Base-by-base conservation (phyloP, 1,139 yeast genomes). In the Candida buenavistaensis region DNA sequence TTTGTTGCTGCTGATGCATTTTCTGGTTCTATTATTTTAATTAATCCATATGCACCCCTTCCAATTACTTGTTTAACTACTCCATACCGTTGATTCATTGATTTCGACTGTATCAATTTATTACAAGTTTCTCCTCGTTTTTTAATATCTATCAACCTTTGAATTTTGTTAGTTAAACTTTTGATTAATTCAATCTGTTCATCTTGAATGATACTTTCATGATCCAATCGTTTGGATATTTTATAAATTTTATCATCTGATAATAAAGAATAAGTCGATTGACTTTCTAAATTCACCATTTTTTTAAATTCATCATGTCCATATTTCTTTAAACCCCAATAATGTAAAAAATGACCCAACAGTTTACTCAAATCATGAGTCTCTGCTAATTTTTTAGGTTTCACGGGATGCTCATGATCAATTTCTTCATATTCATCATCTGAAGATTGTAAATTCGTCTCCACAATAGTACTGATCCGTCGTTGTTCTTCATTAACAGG, bases 11-110 rank as follows among this genome's bases (percentile, higher is more conserved):
- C n/a, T n/a, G n/a, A n/a, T n/a, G n/a, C n/a, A 17, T 5, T 68
- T 59, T 59, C 77, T 68, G 65, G 81, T 80, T 35, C 92, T 65
- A 44, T 54, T 13, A 88, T 72, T 43, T 92, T 73, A 14, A 88
- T 95, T 24, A 84, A 77, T 15, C 97, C 97, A 59, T 83, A 89
- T 0, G 95, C 79, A 15, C 96, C 96, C 37, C 79, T 75, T 11
- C 96, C 97, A 36, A 89, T 75, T 15, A 87, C 78, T 43, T 83
- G 90, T 51, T 79, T 88, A 45, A 90, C 82, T 32, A 75, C 69
- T 19, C 96, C 96, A 54, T 88, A 88, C 48, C 86, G 77, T 38
- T 83, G 82, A 23, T 41, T 52, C 5, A 60, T 50, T 1, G 68
- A 55, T 30, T 60, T 64, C 28, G 59, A 60, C 12, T 39, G 38